phyloP scores from a whole-genome alignment of 179 eudicot species.

The Amaranthus tricolor region DNA sequence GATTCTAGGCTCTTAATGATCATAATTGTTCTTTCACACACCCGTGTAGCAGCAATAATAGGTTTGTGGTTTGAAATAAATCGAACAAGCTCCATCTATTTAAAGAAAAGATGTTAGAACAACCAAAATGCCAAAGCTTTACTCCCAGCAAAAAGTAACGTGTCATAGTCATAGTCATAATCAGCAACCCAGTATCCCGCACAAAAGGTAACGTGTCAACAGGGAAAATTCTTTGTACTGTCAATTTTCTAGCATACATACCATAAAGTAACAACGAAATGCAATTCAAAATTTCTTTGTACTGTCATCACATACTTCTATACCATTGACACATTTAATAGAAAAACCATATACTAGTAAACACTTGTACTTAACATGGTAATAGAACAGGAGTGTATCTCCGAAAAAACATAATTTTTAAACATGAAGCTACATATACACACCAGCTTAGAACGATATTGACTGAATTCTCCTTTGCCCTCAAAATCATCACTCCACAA shows the following conservation, averaged over 20 bases:
- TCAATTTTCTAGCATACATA: neutral
- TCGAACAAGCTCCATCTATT: constrained; percentile 89
- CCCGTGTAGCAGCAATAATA: constrained; percentile 64
- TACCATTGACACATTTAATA: neutral
- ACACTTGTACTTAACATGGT: neutral
- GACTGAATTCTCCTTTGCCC: constrained; percentile 87
- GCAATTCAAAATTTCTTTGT: neutral
- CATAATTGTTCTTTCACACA: constrained; percentile 59
- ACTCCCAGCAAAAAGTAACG: neutral
- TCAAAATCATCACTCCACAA: constrained; percentile 96
- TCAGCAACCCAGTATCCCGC: too few species aligned
- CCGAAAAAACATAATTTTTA: neutral
- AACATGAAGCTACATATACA: constrained; percentile 21
- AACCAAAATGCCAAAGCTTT: neutral
- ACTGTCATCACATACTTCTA: neutral
- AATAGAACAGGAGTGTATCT: neutral
- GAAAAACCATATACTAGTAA: neutral
- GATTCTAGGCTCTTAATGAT: constrained; percentile 49
- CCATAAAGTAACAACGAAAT: neutral
- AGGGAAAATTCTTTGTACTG: neutral
- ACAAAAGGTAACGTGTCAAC: neutral
- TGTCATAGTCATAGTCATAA: too few species aligned
- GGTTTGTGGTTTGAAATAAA: constrained; percentile 71
- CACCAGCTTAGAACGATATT: constrained; percentile 94
- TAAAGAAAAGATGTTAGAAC: neutral